Conservation (phyloP, 1,284 basidiomycete genomes). For the Apiotrichum mycotoxinovorans region DNA sequence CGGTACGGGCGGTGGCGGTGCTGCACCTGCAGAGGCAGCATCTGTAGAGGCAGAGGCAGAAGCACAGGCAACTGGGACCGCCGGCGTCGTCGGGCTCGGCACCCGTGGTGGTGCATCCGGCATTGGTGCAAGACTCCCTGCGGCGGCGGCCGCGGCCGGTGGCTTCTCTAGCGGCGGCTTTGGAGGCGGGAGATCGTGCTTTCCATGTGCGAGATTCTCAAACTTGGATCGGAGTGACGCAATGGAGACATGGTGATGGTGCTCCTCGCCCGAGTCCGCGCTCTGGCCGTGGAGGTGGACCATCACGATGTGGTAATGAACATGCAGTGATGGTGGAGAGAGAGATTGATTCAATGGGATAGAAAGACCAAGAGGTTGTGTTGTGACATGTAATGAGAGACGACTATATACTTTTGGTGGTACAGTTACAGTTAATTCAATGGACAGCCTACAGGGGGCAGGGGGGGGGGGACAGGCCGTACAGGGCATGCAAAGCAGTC, state of each 20-base stretch:
- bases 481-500: too few relatives aligned
- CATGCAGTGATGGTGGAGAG: background rate
- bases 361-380: too few relatives aligned
- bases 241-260: constrained; percentile 27
- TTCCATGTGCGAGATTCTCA: constrained; percentile 32
- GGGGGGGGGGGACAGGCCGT: too few relatives aligned
- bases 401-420: background rate
- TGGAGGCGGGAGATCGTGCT: background rate
- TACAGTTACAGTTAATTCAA: too few relatives aligned
- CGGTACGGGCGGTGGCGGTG: background rate
- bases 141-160: background rate
- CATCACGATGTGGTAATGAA: background rate
- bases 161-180: background rate
- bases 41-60: too few relatives aligned
- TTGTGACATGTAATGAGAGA: too few relatives aligned
- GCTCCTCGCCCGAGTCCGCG: background rate
- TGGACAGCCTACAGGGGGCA: too few relatives aligned
- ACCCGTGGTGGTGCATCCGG: background rate
- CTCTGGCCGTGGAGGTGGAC: background rate
- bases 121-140: background rate
- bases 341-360: too few relatives aligned
- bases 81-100: background rate
- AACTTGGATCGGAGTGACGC: constrained; percentile 37
- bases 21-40: too few relatives aligned
- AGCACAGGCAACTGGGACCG: background rate